Base-by-base conservation (phyloP, 2,329 filamentous ascomycete genomes). In the Fusarium decemcellulare region DNA sequence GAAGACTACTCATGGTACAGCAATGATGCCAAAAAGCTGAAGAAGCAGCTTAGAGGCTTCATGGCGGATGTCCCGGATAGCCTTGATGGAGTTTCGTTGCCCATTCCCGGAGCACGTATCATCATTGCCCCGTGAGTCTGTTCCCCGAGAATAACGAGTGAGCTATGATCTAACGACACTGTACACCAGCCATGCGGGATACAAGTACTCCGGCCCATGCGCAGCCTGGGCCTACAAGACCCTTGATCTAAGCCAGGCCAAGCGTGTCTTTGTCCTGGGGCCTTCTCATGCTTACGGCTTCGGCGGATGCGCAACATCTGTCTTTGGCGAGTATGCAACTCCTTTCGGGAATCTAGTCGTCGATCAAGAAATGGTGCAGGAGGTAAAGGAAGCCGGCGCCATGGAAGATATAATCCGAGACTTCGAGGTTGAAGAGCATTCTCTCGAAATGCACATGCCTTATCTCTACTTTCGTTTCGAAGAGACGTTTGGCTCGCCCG, bases 221-320 rank as follows among this genome's bases (percentile, higher is more conserved):
- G 96, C 96, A 44, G 96, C 95, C 44, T 98, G 94, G 91, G 96
- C 96, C 9, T 99, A 98, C 82, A 96, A 93, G 80, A 88, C 89
- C 8, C 90, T 97, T 52, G 94, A 98, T 78, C 86, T 98, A 59
- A 91, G 90, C 63, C 88, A 89, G 65, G 92, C 91, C 27, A 97
- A 97, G 81, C 92, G 94, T 4, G 88, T 99, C 69, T 98, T 99
- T 77, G 85, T 99, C 43, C 88, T 99, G 15, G 96, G 96, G 0
- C 96, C 96, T 3, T 98, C 95, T 1, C 96, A 99, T 76, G 94
- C 95, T 51, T 90, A 93, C 79, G 92, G 93, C 69, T 89, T 98
- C 2, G 84, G 87, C 2, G 92, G 91, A 52, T 92, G 93, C 70
- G 94, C 94, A 4, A 85, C 97, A 8, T 92, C 94, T 0, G 87